Evolutionary conservation across 2,329 filamentous ascomycete species (phyloP).

Genomic region (Leptographium galeiforme): DNA sequence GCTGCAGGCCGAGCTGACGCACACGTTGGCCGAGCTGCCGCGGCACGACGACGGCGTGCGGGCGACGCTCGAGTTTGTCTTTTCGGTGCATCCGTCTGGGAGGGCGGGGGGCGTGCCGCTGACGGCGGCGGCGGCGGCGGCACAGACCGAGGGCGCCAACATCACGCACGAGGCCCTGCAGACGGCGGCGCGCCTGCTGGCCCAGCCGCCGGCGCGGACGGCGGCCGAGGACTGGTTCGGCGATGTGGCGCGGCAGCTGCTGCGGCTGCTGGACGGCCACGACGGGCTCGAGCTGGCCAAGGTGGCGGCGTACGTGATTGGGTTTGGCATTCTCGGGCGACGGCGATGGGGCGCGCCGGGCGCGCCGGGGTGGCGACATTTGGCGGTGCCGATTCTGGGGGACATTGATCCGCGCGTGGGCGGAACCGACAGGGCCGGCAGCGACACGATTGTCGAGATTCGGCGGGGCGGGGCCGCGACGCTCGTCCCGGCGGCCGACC

Average conservation of each 20-base stretch:
- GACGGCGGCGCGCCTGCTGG: slow-evolving; percentile 48
- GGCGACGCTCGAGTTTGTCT: slow-evolving; percentile 56
- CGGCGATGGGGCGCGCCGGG: slow-evolving; percentile 50
- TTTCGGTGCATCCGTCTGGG: slow-evolving; percentile 49
- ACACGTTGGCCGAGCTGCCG: slow-evolving; percentile 45
- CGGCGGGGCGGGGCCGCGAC: slow-evolving; percentile 21
- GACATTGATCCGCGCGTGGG: slow-evolving; percentile 31
- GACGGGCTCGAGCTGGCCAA: slow-evolving; percentile 44
- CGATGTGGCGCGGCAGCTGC: slow-evolving; percentile 46
- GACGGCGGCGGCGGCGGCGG: slow-evolving; percentile 25
- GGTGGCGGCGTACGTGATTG: slow-evolving; percentile 48
- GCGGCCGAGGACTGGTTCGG: slow-evolving; percentile 45
- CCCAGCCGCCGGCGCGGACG: slow-evolving; percentile 42
- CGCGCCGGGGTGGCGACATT: slow-evolving; percentile 46
- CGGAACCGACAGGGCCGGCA: slow-evolving; percentile 15
- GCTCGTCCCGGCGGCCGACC: slow-evolving; percentile 31
- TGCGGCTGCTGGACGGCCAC: slow-evolving; percentile 46
- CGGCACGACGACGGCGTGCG: slow-evolving; percentile 48
- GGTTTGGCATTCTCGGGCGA: slow-evolving; percentile 52
- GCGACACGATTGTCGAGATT: slow-evolving; percentile 33
- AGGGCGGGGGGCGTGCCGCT: slow-evolving; percentile 13
- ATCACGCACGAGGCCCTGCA: slow-evolving; percentile 57
- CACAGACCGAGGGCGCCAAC: slow-evolving; percentile 44
- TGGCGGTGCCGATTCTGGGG: slow-evolving; percentile 44
- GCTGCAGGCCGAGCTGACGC: slow-evolving; percentile 44